A percentile compares a stretch with the other conserved stretches of the same genome.
These are phyloP conservation scores for Hypomyces rosellus DNA, from an alignment of 2,329 filamentous ascomycete genomes.

Conservation along the genomic window DNA sequence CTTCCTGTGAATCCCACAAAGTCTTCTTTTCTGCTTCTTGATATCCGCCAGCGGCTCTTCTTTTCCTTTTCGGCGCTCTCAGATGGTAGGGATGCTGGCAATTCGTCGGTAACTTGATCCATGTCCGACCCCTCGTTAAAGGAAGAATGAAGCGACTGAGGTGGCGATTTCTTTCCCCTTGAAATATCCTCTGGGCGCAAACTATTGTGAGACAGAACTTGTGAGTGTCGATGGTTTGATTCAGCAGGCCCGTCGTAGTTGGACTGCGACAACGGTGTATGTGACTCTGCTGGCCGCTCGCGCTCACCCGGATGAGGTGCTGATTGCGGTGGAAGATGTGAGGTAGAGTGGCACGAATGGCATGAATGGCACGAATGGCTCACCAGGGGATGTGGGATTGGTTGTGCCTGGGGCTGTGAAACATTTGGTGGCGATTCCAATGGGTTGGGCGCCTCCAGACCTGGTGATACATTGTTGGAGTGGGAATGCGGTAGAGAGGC, in stretches of 20 bases:
- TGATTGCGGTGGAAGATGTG: conserved; percentile 10
- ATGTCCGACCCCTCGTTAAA: conserved; percentile 77
- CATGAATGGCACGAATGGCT: background rate
- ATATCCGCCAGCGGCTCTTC: conserved; percentile 66
- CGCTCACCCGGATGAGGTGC: conserved; percentile 5
- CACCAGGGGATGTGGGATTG: background rate
- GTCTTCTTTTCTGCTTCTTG: conserved; percentile 56
- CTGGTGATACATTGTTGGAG: conserved; percentile 41
- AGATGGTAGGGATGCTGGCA: conserved; percentile 25
- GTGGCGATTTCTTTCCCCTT: conserved; percentile 64
- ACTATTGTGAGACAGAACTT: conserved; percentile 35
- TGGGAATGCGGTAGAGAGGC: conserved; percentile 57
- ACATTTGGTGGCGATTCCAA: conserved; percentile 28
- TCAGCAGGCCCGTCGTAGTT: conserved; percentile 35
- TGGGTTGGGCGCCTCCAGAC: conserved; percentile 39
- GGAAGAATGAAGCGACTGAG: conserved; percentile 69
- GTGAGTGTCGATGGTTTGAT: conserved; percentile 40
- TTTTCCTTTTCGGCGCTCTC: conserved; percentile 52
- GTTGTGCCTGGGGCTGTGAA: conserved; percentile 9
- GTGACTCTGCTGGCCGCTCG: conserved; percentile 14
- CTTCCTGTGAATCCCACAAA: conserved; percentile 34
- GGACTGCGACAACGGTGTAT: conserved; percentile 16
- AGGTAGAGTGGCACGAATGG: background rate
- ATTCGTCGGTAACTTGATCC: conserved; percentile 61
- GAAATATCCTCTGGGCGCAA: conserved; percentile 44